Percentiles rank a stretch among this genome's conserved stretches.
Evolutionary conservation across 192 early-diverging fungal species (phyloP).

Genomic region (Mortierella alpina): DNA sequence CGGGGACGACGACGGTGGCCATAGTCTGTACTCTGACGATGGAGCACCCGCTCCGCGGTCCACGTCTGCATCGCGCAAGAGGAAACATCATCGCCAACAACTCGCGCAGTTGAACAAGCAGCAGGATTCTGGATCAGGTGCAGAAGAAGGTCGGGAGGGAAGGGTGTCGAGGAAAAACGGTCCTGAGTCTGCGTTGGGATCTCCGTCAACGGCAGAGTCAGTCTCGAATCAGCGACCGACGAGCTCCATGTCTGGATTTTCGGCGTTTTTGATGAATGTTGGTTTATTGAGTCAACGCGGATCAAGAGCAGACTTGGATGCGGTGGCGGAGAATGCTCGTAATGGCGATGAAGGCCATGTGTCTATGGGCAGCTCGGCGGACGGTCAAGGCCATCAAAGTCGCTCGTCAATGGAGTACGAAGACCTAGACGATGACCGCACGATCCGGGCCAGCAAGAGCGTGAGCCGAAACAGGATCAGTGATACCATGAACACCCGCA

Average conservation of each 20-base stretch:
- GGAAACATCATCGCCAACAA: constrained; percentile 26
- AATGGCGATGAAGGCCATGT: neutral
- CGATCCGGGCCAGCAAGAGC: constrained; percentile 45
- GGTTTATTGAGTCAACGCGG: constrained; percentile 11
- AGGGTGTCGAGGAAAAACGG: neutral
- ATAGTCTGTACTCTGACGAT: too few relatives aligned
- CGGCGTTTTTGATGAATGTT: constrained; percentile 36
- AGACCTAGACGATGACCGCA: constrained; percentile 32
- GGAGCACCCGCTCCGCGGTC: neutral
- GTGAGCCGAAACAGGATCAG: constrained; percentile 13
- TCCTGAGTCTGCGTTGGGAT: neutral
- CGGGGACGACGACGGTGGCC: neutral
- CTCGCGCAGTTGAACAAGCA: constrained; percentile 1
- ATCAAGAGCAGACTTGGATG: neutral
- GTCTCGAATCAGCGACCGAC: constrained; percentile 8
- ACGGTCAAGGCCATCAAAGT: neutral
- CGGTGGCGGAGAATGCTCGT: neutral
- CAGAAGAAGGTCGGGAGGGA: neutral
- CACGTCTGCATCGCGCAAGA: constrained; percentile 10
- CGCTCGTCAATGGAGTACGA: constrained; percentile 6
- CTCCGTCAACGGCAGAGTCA: neutral
- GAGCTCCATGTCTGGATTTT: constrained; percentile 24
- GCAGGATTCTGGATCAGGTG: neutral
- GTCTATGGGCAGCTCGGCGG: too few relatives aligned
- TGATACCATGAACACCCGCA: constrained; percentile 9